Conservation (phyloP, 345 rosid species). For the Eucalyptus regnans region DNA sequence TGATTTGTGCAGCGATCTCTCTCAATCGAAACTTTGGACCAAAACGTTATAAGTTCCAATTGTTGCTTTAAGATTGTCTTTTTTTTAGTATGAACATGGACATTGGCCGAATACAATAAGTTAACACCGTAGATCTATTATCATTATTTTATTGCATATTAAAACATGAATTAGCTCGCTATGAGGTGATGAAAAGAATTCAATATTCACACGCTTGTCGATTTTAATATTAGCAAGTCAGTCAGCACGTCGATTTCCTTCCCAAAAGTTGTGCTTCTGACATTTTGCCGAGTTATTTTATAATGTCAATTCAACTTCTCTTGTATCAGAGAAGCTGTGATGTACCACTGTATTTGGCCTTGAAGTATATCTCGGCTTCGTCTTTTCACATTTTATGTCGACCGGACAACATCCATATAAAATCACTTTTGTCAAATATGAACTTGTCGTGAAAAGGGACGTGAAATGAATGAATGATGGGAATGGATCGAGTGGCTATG, state of each 20-base stretch:
- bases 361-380: neutral
- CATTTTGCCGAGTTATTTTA: neutral
- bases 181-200: neutral
- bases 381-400: neutral
- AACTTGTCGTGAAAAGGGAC: neutral
- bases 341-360: neutral
- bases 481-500: neutral
- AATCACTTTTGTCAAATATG: neutral
- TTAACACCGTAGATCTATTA: neutral
- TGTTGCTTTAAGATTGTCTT: neutral
- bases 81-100: neutral
- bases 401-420: neutral
- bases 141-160: neutral
- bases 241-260: neutral
- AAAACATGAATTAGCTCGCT: neutral
- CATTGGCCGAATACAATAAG: neutral
- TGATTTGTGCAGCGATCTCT: neutral
- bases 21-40: neutral
- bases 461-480: neutral
- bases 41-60: neutral
- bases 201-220: neutral
- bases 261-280: rapidly evolving
- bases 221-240: neutral
- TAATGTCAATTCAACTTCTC: neutral
- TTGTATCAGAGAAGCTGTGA: neutral